Percentiles rank a stretch among this genome's conserved stretches.
These are phyloP conservation scores for Xylariales sp. DNA, from an alignment of 2,329 filamentous ascomycete species.

Conservation along the genomic window DNA sequence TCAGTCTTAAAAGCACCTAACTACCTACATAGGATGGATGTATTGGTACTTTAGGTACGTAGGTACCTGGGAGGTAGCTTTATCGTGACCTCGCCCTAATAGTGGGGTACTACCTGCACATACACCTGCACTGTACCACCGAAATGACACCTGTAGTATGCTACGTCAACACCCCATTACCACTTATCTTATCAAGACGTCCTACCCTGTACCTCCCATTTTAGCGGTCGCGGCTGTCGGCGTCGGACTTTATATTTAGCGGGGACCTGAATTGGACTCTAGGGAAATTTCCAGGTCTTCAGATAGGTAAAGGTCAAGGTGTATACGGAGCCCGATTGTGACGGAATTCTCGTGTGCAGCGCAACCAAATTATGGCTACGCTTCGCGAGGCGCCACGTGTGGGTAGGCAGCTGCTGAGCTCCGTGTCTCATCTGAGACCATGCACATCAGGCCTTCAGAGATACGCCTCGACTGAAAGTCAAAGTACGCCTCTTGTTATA, in stretches of 20 bases:
- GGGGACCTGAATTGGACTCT: slow-evolving; percentile 13
- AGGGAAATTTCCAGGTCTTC: slow-evolving; percentile 36
- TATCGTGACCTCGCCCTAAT: slow-evolving; percentile 27
- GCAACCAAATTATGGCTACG: slow-evolving; percentile 41
- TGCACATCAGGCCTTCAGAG: slow-evolving; percentile 48
- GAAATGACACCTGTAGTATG: no score
- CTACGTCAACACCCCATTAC: neutral
- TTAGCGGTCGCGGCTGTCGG: slow-evolving; percentile 17
- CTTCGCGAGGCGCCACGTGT: slow-evolving; percentile 48
- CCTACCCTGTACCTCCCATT: no score
- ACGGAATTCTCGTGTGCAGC: slow-evolving; percentile 20
- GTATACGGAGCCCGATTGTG: slow-evolving; percentile 3
- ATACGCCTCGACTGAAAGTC: slow-evolving; percentile 61
- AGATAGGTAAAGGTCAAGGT: slow-evolving; percentile 2
- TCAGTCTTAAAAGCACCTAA: no score
- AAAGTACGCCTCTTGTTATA: slow-evolving; percentile 54
- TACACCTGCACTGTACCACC: neutral
- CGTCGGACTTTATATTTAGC: slow-evolving; percentile 39
- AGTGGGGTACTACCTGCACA: slow-evolving; percentile 23
- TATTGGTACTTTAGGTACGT: neutral
- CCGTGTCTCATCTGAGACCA: slow-evolving; percentile 42
- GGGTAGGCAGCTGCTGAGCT: slow-evolving; percentile 44
- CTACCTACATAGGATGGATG: no score
- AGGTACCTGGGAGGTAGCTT: neutral
- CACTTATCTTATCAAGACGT: slow-evolving; percentile 23